Evolutionary conservation across 345 rosid genomes (phyloP), one percentile per base, ranked within the genome.

Genomic region (Stellera chamaejasme): DNA sequence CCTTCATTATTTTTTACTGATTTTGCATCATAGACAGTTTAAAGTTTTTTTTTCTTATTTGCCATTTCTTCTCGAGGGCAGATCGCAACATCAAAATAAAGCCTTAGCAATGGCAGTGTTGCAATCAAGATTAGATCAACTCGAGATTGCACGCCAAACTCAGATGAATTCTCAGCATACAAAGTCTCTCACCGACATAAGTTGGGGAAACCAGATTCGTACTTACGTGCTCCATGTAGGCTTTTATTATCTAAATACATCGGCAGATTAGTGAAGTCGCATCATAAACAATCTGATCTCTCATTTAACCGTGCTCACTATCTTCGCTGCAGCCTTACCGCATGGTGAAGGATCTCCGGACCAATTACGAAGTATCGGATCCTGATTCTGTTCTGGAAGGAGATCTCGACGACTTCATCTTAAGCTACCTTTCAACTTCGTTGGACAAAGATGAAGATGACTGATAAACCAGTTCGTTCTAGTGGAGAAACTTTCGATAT

Each of bases 161-260:
- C 88, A 83, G 65, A 81, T 89, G 86, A 88, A 92, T 13, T 79
- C 95, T 0, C 81, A 92, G 50, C 98, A 92, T 72, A 88, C 91
- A 58, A 94, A 89, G 43, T 93, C 99, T 54, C 83, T 93, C 28
- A 82, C 94, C 0, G 96, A 93, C 11, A 86, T 84, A 61, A 84
- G 88, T 43, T 93, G 97, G 97, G 99, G 97, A 62, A 86, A 84
- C 64, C 99, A 93, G 66, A 93, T 93, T 14, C 85, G 97, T 13
- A 75, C 84, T 53, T 93, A 86, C 16, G 99, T 93, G 54, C 89
- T 88, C 55, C 97, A 89, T 58, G 98, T 88, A 91, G 19, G 82
- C 43, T 10, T 63, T 42, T 1, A 32, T 32, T 5, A 8, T 32
- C 7, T 32, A 32, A 32, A 32, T 8, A 32, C 5, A 32, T 6